Evolutionary conservation across 305 asterid genomes (phyloP).

Genomic region (Lippia alba): DNA sequence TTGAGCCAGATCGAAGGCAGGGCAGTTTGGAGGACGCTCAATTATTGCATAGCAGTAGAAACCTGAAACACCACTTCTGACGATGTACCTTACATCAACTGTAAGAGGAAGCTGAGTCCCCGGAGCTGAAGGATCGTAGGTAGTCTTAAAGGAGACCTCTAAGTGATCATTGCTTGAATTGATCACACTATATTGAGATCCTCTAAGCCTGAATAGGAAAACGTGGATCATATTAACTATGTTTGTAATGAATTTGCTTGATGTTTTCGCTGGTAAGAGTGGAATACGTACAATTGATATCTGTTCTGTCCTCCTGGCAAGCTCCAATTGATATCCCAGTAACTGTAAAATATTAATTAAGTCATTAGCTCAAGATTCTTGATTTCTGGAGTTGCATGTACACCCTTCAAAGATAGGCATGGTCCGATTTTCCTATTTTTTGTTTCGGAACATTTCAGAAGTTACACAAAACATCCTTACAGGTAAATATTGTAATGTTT

Average conservation of each 20-base stretch:
- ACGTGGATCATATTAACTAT: neutral
- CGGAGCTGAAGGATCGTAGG: slow-evolving; percentile 46
- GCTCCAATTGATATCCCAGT: slow-evolving; percentile 69
- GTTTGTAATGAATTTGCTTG: neutral
- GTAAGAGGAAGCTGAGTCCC: slow-evolving; percentile 54
- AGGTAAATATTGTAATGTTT: no score
- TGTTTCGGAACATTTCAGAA: no score
- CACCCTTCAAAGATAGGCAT: no score
- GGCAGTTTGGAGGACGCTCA: slow-evolving; percentile 47
- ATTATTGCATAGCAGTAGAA: slow-evolving; percentile 58
- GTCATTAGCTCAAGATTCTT: neutral
- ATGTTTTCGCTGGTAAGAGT: neutral
- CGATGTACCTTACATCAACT: slow-evolving; percentile 53
- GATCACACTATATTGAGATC: slow-evolving; percentile 56
- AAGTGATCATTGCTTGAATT: slow-evolving; percentile 44
- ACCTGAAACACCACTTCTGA: slow-evolving; percentile 59
- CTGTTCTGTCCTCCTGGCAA: slow-evolving; percentile 56
- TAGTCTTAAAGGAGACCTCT: slow-evolving; percentile 56
- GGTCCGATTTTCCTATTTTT: no score
- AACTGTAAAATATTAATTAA: slow-evolving; percentile 41
- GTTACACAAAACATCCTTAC: no score
- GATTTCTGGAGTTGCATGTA: neutral
- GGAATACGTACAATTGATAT: slow-evolving; percentile 47
- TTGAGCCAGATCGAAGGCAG: slow-evolving; percentile 62
- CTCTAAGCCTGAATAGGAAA: slow-evolving; percentile 49